phyloP scores from a whole-genome alignment of 805 yeast species.

The Blastobotrys chiropterorum region DNA sequence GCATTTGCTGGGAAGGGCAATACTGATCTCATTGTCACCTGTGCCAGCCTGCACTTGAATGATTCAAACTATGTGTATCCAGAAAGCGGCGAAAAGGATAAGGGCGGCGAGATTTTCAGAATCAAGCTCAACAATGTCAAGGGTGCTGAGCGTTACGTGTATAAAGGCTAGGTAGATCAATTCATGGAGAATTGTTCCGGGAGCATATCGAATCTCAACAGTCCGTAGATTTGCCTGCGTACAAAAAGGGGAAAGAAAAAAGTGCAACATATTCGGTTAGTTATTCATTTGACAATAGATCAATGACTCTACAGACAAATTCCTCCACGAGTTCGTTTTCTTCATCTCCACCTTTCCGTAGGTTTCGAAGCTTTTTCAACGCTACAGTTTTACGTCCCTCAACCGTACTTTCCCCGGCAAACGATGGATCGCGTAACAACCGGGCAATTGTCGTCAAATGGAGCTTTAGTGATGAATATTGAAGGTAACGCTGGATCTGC shows the following conservation, averaged over 20 bases:
- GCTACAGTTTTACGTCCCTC: constrained; percentile 58
- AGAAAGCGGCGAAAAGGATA: constrained; percentile 19
- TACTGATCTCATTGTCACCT: constrained; percentile 60
- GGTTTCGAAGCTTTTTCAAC: constrained; percentile 50
- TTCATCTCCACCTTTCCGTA: constrained; percentile 60
- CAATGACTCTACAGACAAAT: constrained; percentile 44
- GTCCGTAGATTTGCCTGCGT: too few species aligned
- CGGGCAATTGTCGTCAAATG: constrained; percentile 48
- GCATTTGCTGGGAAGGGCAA: constrained; percentile 56
- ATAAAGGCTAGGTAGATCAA: constrained; percentile 3
- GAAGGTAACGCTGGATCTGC: constrained; percentile 40
- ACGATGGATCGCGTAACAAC: constrained; percentile 41
- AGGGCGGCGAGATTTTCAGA: constrained; percentile 26
- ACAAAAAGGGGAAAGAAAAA: too few species aligned
- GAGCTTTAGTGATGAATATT: constrained; percentile 47
- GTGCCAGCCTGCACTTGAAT: constrained; percentile 48
- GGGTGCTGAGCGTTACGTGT: constrained; percentile 12
- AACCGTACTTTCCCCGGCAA: constrained; percentile 43
- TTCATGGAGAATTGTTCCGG: too few species aligned
- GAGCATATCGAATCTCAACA: too few species aligned
- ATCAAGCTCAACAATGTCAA: constrained; percentile 20
- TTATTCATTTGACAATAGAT: too few species aligned
- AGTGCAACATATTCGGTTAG: too few species aligned
- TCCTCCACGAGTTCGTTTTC: constrained; percentile 66
- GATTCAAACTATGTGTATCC: constrained; percentile 33